Conservation (phyloP, 2,329 filamentous ascomycete genomes). For the Fusarium sp. region DNA sequence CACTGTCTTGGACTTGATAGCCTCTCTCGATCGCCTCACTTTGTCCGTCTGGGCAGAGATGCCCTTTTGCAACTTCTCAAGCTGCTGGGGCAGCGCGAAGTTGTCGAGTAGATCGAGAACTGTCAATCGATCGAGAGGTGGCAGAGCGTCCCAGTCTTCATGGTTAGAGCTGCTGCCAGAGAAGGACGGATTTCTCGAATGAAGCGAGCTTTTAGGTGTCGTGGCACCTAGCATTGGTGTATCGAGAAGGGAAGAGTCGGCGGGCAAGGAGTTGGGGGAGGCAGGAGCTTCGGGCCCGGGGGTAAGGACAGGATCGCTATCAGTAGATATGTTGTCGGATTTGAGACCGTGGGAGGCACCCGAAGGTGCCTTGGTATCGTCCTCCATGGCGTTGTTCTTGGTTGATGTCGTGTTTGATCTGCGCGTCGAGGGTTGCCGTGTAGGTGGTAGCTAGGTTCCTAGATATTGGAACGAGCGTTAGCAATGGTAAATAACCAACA, state of each 20-base stretch:
- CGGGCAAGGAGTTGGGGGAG: constrained; percentile 55
- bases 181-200: constrained; percentile 84
- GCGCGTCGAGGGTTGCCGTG: constrained; percentile 3
- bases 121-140: constrained; percentile 88
- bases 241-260: constrained; percentile 57
- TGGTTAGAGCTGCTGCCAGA: constrained; percentile 88
- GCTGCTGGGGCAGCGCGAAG: constrained; percentile 86
- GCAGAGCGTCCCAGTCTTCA: constrained; percentile 87
- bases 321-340: constrained; percentile 40
- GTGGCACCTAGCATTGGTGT: constrained; percentile 63
- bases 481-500: not conserved
- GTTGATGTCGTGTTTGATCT: not conserved
- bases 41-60: constrained; percentile 86
- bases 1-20: constrained; percentile 78
- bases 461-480: not conserved
- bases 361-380: constrained; percentile 31
- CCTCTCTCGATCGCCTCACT: constrained; percentile 84
- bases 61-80: constrained; percentile 89
- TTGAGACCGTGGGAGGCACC: constrained; percentile 29
- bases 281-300: constrained; percentile 52
- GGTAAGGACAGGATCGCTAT: constrained; percentile 54
- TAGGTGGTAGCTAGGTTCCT: not conserved
- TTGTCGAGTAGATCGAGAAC: constrained; percentile 96
- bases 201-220: constrained; percentile 60
- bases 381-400: constrained; percentile 39